phyloP scores from a whole-genome alignment of 2,329 filamentous ascomycete species.

The Clonostachys sp. region DNA sequence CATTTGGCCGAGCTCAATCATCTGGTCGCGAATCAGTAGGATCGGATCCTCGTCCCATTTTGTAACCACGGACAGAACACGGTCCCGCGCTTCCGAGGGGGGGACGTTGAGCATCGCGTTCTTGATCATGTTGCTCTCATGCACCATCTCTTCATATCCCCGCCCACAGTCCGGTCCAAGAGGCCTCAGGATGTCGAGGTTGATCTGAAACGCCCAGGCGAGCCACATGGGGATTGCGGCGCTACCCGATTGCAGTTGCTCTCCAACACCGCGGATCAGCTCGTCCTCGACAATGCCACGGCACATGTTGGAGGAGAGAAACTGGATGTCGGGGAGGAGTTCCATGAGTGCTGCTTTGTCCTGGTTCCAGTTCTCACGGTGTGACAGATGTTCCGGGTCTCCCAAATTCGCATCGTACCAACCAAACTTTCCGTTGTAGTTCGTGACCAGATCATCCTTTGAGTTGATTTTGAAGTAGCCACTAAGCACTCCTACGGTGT shows the following conservation, averaged over 20 bases:
- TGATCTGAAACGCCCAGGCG: not conserved
- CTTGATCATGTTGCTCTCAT: slow-evolving; percentile 9
- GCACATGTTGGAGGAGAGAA: not conserved
- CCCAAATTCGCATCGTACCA: not conserved
- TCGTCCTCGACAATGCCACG: not conserved
- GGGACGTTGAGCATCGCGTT: slow-evolving; percentile 8
- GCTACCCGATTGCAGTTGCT: not conserved
- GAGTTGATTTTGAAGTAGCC: not conserved
- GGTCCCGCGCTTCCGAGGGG: not conserved
- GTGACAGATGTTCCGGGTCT: not conserved
- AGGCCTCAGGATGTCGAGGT: not conserved
- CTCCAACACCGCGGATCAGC: not conserved
- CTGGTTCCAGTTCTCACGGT: not conserved
- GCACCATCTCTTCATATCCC: slow-evolving; percentile 2
- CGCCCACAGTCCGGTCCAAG: not conserved
- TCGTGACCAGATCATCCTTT: not conserved
- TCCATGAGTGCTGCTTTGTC: not conserved
- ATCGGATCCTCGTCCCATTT: not conserved
- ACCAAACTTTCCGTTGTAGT: not conserved
- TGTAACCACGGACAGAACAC: not conserved
- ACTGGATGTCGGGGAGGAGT: not conserved
- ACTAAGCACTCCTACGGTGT: not conserved
- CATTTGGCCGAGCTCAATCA: not conserved
- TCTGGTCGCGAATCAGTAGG: not conserved
- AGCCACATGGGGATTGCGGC: not conserved